phyloP scores from a whole-genome alignment of 352 stramenopile species.

The Thraustochytrium sp. region DNA sequence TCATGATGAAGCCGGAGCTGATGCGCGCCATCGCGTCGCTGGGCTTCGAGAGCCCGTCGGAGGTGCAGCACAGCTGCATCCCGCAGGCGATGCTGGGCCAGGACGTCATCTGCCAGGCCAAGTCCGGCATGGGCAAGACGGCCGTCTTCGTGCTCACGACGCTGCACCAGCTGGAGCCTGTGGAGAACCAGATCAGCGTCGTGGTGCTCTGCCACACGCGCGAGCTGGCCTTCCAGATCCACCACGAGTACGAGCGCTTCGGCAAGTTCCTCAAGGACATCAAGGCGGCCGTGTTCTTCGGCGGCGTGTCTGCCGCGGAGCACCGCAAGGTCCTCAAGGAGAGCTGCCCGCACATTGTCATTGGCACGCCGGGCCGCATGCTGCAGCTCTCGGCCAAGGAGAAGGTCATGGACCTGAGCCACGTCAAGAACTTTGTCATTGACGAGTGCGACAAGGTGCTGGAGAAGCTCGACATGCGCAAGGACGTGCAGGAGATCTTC shows the following conservation, averaged over 20 bases:
- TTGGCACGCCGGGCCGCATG: conserved; percentile 95
- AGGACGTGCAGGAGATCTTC: conserved; percentile 99
- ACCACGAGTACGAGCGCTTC: conserved; percentile 99
- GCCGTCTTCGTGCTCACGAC: conserved; percentile 99
- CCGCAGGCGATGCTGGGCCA: conserved; percentile 98
- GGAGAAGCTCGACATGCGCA: conserved; percentile 97
- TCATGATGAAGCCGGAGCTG: conserved; percentile 98
- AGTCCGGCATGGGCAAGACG: conserved; percentile 99
- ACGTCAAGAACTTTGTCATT: conserved; percentile 99
- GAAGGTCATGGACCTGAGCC: conserved; percentile 70
- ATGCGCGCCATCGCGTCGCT: conserved; percentile 97
- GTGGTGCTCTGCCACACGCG: conserved; percentile 98
- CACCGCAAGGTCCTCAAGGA: conserved; percentile 86
- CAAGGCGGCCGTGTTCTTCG: conserved; percentile 75
- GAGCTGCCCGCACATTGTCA: conserved; percentile 83
- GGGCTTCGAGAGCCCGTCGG: conserved; percentile 98
- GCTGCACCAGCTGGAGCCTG: conserved; percentile 89
- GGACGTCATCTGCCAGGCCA: conserved; percentile 99
- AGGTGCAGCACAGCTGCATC: conserved; percentile 99
- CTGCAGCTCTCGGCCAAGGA: conserved; percentile 40
- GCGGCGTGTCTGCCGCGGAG: conserved; percentile 47
- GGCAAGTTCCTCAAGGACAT: conserved; percentile 94
- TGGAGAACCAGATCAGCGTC: conserved; percentile 85
- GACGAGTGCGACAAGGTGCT: conserved; percentile 99
- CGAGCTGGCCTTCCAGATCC: conserved; percentile 99